phyloP scores from a whole-genome alignment of 805 yeast species.

The Starmerella bombi region DNA sequence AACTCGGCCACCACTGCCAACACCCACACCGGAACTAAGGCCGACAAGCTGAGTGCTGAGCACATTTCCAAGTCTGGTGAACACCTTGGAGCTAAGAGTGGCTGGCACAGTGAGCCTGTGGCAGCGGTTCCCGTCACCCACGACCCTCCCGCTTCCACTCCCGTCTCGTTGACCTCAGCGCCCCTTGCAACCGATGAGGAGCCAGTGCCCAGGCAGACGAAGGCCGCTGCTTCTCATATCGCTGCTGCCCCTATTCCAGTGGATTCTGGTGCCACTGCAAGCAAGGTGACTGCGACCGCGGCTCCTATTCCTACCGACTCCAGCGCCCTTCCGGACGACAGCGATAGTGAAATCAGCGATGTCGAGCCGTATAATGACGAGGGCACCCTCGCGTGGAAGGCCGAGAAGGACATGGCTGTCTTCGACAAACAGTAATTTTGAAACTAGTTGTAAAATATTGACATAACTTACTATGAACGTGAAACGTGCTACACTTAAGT shows the following conservation, averaged over 20 bases:
- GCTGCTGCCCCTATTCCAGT: background rate
- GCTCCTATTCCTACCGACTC: background rate
- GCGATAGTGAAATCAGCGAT: conserved; percentile 17
- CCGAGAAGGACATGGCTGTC: conserved; percentile 17
- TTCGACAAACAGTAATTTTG: conserved; percentile 4
- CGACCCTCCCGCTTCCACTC: background rate
- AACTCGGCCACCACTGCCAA: too few species aligned
- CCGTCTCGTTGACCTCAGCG: background rate
- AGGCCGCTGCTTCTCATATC: background rate
- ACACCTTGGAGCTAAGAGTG: background rate
- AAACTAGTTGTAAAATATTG: too few species aligned
- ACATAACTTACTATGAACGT: too few species aligned
- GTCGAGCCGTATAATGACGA: conserved; percentile 6
- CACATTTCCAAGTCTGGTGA: too few species aligned
- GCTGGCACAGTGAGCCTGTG: background rate
- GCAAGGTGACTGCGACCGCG: background rate
- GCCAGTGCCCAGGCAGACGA: background rate
- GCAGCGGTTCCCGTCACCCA: background rate
- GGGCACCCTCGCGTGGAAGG: conserved; percentile 19
- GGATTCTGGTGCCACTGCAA: background rate
- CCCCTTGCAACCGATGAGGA: background rate
- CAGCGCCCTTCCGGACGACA: conserved; percentile 2
- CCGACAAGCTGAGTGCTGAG: too few species aligned
- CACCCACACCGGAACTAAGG: too few species aligned
- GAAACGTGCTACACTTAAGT: too few species aligned